These are phyloP conservation scores for Pseudonectria buxi DNA, from an alignment of 2,329 filamentous ascomycete genomes.

Conservation along the genomic window DNA sequence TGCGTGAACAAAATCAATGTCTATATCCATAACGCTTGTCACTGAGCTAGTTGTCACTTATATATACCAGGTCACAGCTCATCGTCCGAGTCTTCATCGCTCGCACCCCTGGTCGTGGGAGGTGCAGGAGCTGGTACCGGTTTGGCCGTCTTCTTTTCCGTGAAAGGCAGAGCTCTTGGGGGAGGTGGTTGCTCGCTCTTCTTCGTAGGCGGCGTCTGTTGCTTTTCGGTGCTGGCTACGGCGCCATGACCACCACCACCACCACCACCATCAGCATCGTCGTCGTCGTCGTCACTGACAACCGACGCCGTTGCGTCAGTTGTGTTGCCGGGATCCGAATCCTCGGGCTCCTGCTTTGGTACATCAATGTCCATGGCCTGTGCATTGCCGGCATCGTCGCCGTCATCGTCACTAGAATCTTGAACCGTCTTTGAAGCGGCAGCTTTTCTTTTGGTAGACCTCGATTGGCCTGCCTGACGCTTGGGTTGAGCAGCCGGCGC, in stretches of 20 bases:
- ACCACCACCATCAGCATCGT: slow-evolving; percentile 23
- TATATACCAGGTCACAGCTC: slow-evolving; percentile 41
- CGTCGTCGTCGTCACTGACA: slow-evolving; percentile 36
- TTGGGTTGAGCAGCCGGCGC: slow-evolving; percentile 13
- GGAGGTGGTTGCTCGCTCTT: slow-evolving; percentile 27
- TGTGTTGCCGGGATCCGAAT: slow-evolving; percentile 34
- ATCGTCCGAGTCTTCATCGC: slow-evolving; percentile 51
- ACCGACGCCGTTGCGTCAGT: slow-evolving; percentile 36
- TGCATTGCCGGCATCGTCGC: too few species aligned
- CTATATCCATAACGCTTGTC: too few species aligned
- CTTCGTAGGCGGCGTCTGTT: slow-evolving; percentile 14
- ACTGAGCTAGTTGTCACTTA: too few species aligned
- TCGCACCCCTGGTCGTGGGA: slow-evolving; percentile 35
- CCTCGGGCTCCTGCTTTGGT: slow-evolving; percentile 27
- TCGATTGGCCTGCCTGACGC: slow-evolving; percentile 29
- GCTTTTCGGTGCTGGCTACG: slow-evolving; percentile 4
- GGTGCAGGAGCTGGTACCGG: slow-evolving; percentile 14
- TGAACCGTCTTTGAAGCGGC: slow-evolving; percentile 30
- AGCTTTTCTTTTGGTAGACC: slow-evolving; percentile 46
- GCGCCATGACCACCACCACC: slow-evolving; percentile 3
- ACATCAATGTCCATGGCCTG: slow-evolving; percentile 46
- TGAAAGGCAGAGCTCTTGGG: slow-evolving; percentile 39
- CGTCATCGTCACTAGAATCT: slow-evolving; percentile 37
- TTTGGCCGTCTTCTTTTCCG: slow-evolving; percentile 27
- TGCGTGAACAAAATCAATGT: too few species aligned